Base-by-base conservation (phyloP, 495 filamentous ascomycete species). In the Penicillium herquei region DNA sequence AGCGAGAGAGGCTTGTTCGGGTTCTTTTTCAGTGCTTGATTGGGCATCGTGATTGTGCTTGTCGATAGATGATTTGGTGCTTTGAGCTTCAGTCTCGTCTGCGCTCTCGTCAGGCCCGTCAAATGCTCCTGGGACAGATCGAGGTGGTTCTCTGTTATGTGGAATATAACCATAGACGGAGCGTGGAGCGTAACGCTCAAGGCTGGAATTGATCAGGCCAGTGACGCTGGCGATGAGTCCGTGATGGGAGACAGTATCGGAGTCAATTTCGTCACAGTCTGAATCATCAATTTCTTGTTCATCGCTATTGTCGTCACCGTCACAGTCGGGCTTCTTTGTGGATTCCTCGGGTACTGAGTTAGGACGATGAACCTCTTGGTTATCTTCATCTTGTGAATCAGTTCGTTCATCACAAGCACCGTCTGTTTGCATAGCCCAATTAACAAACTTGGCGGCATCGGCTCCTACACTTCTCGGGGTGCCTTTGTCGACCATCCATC, bases 401-500 rank as follows among this genome's bases (percentile, higher is more conserved):
- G 60, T 61, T n/a, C 63, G 64, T 21, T 76, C 17, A 58, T 73
- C 72, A 5, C 65, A 65, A 32, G 77, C 69, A 13, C 81, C 78
- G n/a, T 64, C 56, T 47, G 81, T 81, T 32, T 79, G 72, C 47
- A 81, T 79, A 7, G 92, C 84, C 93, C 93, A 97, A 48, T 92
- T 78, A 6, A 98, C 63, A 61, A 98, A 96, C 72, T 90, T 93
- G 49, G 77, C 81, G 0, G 92, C 91, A 67, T 97, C 93, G 21
- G 75, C 72, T 13, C 90, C 84, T 57, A 98, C 95, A 16, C 91
- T 87, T 10, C 79, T 82, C 0, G 93, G 93, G 1, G 93, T 98
- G 39, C 90, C 90, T 64, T 91, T 84, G 69, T 97, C 94, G 17
- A 98, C 89, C 87, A 98, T 89, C 74, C 94, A 98, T 30, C 90